Conservation (phyloP, 2,329 filamentous ascomycete genomes). For the Scortechinia acanthostroma region DNA sequence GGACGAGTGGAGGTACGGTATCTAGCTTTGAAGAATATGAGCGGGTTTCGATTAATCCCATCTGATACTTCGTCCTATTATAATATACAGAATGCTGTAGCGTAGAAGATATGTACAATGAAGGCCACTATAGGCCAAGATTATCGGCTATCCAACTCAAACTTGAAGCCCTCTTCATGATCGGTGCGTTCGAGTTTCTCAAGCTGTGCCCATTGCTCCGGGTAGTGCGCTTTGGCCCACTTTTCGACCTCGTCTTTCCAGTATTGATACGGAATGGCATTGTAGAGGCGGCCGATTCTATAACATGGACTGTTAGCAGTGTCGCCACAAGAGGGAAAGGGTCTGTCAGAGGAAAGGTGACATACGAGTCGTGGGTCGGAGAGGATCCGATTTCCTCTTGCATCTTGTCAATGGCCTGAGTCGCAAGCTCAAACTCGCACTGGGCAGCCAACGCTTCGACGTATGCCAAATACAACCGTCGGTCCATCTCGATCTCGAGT, state of each 20-base stretch:
- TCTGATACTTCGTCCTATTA: too few relatives aligned
- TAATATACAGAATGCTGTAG: too few relatives aligned
- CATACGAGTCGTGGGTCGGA: too few relatives aligned
- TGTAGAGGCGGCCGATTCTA: background rate
- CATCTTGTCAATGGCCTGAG: background rate
- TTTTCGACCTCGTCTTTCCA: slow-evolving; percentile 2
- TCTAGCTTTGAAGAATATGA: too few relatives aligned
- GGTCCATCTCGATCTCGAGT: background rate
- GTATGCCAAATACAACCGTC: background rate
- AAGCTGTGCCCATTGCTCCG: background rate
- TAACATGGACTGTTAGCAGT: background rate
- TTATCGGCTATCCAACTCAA: too few relatives aligned
- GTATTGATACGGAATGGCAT: background rate
- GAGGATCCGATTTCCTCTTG: background rate
- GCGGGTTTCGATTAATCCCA: too few relatives aligned
- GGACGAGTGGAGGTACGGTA: too few relatives aligned
- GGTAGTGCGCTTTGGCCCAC: background rate
- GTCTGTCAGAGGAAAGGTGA: too few relatives aligned
- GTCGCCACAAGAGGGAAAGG: background rate
- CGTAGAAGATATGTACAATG: too few relatives aligned
- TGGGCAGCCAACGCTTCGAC: background rate
- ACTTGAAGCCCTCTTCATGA: background rate
- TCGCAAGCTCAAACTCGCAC: background rate
- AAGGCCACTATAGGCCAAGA: too few relatives aligned
- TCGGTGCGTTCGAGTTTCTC: background rate